Base-by-base conservation (phyloP, 352 stramenopile genomes). In the Aphanomyces astaci region DNA sequence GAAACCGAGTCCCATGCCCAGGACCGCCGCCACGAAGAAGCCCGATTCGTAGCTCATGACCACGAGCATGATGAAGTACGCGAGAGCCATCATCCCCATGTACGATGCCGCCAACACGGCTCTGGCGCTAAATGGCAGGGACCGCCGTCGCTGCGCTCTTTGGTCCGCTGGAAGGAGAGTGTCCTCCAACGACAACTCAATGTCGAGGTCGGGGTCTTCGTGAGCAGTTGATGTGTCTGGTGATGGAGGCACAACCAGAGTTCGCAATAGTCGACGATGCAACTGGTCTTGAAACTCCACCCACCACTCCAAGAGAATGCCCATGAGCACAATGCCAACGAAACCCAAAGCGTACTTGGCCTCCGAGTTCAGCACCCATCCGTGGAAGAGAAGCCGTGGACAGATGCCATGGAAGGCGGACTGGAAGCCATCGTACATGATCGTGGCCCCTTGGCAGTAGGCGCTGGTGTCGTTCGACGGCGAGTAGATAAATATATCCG, bases 31-130 rank as follows among this genome's bases (percentile, higher is more conserved):
- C 31, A 91, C 57, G 69, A 93, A 93, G 63, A 93, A 79, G 27
- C 86, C 69, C 24, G 77, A 86, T 74, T 93, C 84, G 74, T 87
- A 93, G 70, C 79, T 91, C 84, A 93, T 93, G 63, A 93, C 83
- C 49, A 93, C 56, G 17, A 93, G 75, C 84, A 93, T 93, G 72
- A 89, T 62, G 52, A 82, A 89, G 76, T 93, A 93, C 45, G 81
- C 84, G 67, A 90, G 71, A 55, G 80, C 77, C 70, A 93, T 71
- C 53, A 87, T 79, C n/a, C 77, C 71, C 81, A 90, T 93, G 80
- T 93, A 93, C 52, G 89, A 76, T 11, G 36, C 56, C 7, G 82
- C 79, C 27, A 91, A 76, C 70, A 77, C 63, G 40, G 75, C 3
- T 56, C 91, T 93, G 76, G 81, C 84, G 78, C 76, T 79, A 32